Evolutionary conservation across 257 asterid species (phyloP), one percentile per base, ranked within the genome.

Genomic region (Osmanthus fragrans): DNA sequence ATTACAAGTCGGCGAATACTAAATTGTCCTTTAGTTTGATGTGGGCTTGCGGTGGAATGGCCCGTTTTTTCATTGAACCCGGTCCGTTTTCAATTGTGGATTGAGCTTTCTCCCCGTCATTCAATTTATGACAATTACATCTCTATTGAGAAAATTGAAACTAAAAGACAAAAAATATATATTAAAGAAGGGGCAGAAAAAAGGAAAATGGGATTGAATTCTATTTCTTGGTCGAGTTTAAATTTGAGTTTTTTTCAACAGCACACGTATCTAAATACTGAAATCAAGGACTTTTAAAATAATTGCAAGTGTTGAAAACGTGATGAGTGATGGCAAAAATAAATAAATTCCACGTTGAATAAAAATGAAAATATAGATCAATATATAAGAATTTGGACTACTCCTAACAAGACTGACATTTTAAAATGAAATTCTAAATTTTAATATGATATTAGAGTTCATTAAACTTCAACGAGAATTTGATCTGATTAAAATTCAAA

Each of bases 11-110:
- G 76, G 72, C 66, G 72, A 63, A 70, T 78, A 51, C 47, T n/a
- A 6, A 21, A 34, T 72, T 76, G 81, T 82, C 83, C 45, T 49
- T 65, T 51, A 60, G 80, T 36, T 78, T 68, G 86, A 63, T 34
- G 58, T 49, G 64, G 34, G 42, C 19, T 74, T 72, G 76, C 84
- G 80, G 86, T 83, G 81, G 72, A 40, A 40, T 11, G 15, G 11
- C 49, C 49, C 3, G 4, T 40, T 9, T 19, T 18, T 51, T 5
- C 11, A 7, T 54, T 1, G 23, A 18, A 54, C 64, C 64, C 64
- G 64, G 6, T 54, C 66, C 18, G 33, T 63, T 63, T 63, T 10
- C 27, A 63, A 23, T 27, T 23, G 18, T 63, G 11, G 69, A 7
- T 56, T 39, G 29, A 56, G 36, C 3, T 30, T 30, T 74, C 37